Base-by-base conservation (phyloP, 2,329 filamentous ascomycete genomes). In the Nigrospora sphaerica region DNA sequence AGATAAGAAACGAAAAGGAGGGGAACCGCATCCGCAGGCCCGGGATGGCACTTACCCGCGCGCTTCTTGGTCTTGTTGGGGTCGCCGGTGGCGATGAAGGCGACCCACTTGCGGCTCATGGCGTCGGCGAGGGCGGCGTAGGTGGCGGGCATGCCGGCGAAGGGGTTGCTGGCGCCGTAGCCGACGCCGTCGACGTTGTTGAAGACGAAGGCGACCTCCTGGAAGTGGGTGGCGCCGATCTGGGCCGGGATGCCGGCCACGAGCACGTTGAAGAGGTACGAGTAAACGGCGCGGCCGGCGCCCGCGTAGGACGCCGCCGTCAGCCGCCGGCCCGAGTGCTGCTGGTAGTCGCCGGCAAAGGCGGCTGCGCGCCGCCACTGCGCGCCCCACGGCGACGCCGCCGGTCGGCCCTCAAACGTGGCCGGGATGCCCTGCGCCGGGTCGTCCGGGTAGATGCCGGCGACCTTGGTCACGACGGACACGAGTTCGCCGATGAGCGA, bases 191-290 rank as follows among this genome's bases (percentile, higher is more conserved):
- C 50, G 7, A 68, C 58, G 50, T 81, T 80, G 51, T 76, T 57
- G 43, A 81, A 75, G 7, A 80, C 75, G 49, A 77, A 78, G 1
- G 69, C 65, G 0, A 78, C 71, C 56, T 79, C 75, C 46, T 72
- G 60, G 57, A 71, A 71, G 52, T 73, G 70, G 33, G 59, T 58
- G 6, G 57, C 55, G 14, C 65, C 65, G 4, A 34, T 32, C 18
- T 45, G 47, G 43, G 7, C 43, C 34, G 39, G 39, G 32, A 62
- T 10, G 3, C 64, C 64, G 32, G 63, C 62, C 10, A 62, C 56
- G 10, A 51, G 52, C 3, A 72, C 69, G 47, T 75, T 65, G 52
- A 74, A 75, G 34, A 68, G 63, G 61, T 75, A 77, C 44, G 73
- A 77, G 65, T 80, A 84, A 9, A 77, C 75, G 17, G 73, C 66